Base-by-base conservation (phyloP, 257 asterid species). In the Solanum rostratum region DNA sequence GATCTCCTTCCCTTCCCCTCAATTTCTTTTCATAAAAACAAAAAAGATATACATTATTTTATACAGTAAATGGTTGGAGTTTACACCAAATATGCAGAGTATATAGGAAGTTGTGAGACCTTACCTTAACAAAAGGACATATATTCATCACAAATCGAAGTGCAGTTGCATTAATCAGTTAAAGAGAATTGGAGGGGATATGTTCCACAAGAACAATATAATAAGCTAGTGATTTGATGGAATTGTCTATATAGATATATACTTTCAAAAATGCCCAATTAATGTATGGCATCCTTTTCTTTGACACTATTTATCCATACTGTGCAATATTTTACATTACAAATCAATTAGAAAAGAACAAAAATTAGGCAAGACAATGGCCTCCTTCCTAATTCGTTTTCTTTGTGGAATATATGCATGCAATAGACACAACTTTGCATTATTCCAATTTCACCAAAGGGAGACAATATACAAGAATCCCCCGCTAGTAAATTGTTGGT, bases 341-440 rank as follows among this genome's bases (percentile, higher is more conserved):
- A 27, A 82, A 46, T 65, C 63, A 82, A 82, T 68, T 45, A 29
- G 85, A 66, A 83, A 68, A 83, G 52, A 66, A 83, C 85, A 68
- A 83, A 66, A 68, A 20, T 19, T 49, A 83, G 69, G 85, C 54
- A 68, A 68, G 68, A 83, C 81, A 83, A 66, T 68, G 68, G 53
- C 81, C 53, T 49, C 85, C 52, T 83, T 83, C 85, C 53, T 83
- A 33, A 83, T 50, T 83, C 79, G 68, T 68, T 66, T 68, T 83
- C 79, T 83, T 24, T 49, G 62, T 45, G 57, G 59, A 45, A 45
- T 59, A 59, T 29, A 65, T 68, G 33, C 9, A 9, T 33, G 30
- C 66, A 50, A 49, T 20, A 49, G 43, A 24, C 15, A 74, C 7
- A 14, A 12, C 22, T 76, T 68, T 76, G 82, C 45, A 76, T 76